Conservation (phyloP, 2,329 filamentous ascomycete species). For the Zymoseptoria brevis region DNA sequence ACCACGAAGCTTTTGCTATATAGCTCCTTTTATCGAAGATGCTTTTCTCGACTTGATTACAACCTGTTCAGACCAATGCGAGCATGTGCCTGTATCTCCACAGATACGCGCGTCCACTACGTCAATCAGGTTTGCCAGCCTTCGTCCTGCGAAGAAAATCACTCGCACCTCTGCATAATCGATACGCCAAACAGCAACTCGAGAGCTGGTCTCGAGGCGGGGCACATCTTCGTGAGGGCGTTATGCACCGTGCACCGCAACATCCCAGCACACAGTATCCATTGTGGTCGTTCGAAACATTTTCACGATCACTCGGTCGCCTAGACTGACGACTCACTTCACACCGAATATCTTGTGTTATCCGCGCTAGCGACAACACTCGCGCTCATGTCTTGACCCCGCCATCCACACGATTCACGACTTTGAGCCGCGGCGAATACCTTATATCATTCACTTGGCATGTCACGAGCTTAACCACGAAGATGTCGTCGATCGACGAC, state of each 20-base stretch:
- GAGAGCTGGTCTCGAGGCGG: background rate
- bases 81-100: background rate
- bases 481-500: background rate
- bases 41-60: background rate
- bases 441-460: background rate
- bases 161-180: background rate
- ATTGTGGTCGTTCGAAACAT: background rate
- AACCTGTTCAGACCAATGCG: background rate
- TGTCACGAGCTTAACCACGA: background rate
- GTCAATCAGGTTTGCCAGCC: background rate
- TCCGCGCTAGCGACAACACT: background rate
- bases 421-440: background rate
- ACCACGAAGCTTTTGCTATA: constrained; percentile 9
- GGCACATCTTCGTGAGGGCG: background rate
- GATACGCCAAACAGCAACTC: background rate
- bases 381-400: background rate
- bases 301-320: background rate
- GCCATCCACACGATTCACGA: background rate
- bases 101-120: background rate
- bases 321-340: background rate
- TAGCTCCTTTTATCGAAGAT: background rate
- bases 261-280: background rate
- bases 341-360: background rate
- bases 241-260: background rate
- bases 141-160: background rate